A percentile compares a stretch with the other conserved stretches of the same genome.
These are phyloP conservation scores for Apiotrichum veenhuisii DNA, from an alignment of 1,284 basidiomycete genomes.

Conservation along the genomic window DNA sequence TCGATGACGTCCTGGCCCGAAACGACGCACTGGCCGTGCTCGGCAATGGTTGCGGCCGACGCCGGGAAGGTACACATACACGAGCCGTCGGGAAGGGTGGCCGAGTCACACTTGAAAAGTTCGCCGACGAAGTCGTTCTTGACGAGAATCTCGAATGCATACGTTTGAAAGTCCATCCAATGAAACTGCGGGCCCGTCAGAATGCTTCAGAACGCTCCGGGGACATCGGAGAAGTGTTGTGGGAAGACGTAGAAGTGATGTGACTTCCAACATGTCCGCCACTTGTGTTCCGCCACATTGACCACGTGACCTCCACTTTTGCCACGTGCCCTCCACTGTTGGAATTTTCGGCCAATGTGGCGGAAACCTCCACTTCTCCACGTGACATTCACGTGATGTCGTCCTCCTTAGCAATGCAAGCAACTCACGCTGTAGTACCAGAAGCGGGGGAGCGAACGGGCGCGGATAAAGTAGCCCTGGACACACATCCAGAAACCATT, in stretches of 20 bases:
- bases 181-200: not conserved
- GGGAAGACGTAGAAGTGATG: not conserved
- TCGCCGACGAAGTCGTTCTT: constrained; percentile 57
- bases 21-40: constrained; percentile 48
- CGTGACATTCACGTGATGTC: too few relatives aligned
- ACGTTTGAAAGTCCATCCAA: constrained; percentile 51
- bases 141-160: constrained; percentile 51
- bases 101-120: constrained; percentile 51
- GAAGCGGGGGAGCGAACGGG: constrained; percentile 16
- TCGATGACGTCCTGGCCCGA: constrained; percentile 36
- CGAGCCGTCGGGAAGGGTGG: constrained; percentile 6
- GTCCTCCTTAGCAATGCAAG: too few relatives aligned
- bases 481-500: constrained; percentile 64
- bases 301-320: too few relatives aligned
- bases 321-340: too few relatives aligned
- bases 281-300: too few relatives aligned
- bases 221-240: too few relatives aligned
- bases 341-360: too few relatives aligned
- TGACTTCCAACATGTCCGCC: not conserved
- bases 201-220: not conserved
- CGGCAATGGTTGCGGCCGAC: constrained; percentile 45
- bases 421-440: constrained; percentile 15
- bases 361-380: too few relatives aligned
- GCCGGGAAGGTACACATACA: constrained; percentile 17
- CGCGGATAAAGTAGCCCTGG: constrained; percentile 23